Evolutionary conservation across 345 rosid species (phyloP), one percentile per base, ranked within the genome.

Genomic region (Salix caprea): DNA sequence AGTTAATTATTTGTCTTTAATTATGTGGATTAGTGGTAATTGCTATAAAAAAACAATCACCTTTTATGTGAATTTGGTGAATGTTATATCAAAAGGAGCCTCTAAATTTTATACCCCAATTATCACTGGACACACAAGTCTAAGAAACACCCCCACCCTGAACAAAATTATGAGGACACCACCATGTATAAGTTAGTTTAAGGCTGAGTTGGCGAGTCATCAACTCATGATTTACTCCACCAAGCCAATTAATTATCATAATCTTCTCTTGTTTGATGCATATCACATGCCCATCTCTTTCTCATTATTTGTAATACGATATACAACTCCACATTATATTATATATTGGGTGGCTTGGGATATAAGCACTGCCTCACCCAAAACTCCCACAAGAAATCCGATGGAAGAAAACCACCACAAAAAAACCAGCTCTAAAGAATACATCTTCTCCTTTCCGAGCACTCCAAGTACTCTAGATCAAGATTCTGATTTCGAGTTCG

Each of bases 401-500:
- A 82, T 83, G 87, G 87, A 82, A 32, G 23, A n/a, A 39, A 46
- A 34, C 70, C 82, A 73, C 67, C 87, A 71, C 65, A 37, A 78
- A 24, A 76, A 67, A 71, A 73, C 74, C 6, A 75, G 72, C 67
- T 81, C 85, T 28, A 71, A 71, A 15, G 86, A 82, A 3, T 1
- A 58, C 54, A 74, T 68, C 4, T 84, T 90, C 87, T 86, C 90
- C 62, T 88, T 86, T 68, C 90, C 86, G 2, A 84, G 75, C 40
- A 78, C 85, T 28, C 87, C 83, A 70, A 79, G 67, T 24, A 46
- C 34, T 40, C 82, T 76, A 67, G 85, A 79, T 9, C 81, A 65
- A 37, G 84, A 85, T 66, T 82, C 87, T 2, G 93, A 94, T 68
- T 92, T 94, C 70, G 92, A 92, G 79, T 92, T 92, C 80, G 91